Percentiles rank a stretch among this genome's conserved stretches.
Evolutionary conservation across 805 yeast genomes (phyloP).

Genomic region (Nakazawaea sp.): DNA sequence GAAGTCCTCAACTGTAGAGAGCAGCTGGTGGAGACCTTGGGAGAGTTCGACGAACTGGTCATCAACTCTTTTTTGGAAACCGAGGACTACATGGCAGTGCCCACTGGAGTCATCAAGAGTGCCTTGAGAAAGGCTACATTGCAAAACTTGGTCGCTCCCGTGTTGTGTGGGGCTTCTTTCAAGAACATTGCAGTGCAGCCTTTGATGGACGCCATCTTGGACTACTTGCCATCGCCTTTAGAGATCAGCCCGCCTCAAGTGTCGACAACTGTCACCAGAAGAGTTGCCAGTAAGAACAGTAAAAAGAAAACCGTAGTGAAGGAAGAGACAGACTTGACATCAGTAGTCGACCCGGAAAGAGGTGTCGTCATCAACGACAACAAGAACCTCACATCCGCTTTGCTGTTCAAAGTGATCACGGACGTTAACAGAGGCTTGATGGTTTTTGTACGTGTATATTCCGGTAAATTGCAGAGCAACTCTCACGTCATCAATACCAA

Average conservation of each 20-base stretch:
- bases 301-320: neutral
- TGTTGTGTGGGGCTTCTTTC: conserved; percentile 90
- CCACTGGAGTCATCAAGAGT: conserved; percentile 41
- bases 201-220: conserved; percentile 72
- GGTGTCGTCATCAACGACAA: conserved; percentile 52
- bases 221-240: conserved; percentile 76
- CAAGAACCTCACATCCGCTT: conserved; percentile 60
- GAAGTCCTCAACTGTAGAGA: conserved; percentile 56
- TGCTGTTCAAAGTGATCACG: conserved; percentile 87
- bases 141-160: conserved; percentile 56
- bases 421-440: conserved; percentile 79
- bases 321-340: conserved; percentile 19
- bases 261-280: conserved; percentile 17
- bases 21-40: conserved; percentile 74
- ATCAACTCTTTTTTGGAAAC: conserved; percentile 72
- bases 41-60: conserved; percentile 74
- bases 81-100: conserved; percentile 66
- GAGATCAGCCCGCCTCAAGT: conserved; percentile 57
- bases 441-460: conserved; percentile 83
- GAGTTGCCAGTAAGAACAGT: conserved; percentile 14
- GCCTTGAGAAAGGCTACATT: conserved; percentile 66
- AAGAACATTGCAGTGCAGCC: conserved; percentile 94
- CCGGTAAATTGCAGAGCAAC: conserved; percentile 66
- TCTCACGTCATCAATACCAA: conserved; percentile 61
- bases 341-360: conserved; percentile 28